Evolutionary conservation across 331 rosid species (phyloP).

Genomic region (Cydonia oblonga): DNA sequence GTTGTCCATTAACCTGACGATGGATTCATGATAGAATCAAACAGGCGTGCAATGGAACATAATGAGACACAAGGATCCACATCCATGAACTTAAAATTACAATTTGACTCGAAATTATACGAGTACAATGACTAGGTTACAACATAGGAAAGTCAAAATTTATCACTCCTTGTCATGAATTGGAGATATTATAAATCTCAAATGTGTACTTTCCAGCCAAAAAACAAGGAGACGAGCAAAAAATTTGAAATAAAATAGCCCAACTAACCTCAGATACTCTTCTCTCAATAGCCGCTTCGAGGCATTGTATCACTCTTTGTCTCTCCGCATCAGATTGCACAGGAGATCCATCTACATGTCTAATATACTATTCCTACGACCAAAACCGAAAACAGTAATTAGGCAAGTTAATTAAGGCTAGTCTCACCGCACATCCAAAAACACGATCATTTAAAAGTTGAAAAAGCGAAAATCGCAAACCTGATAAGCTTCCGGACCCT

Average conservation of each 20-base stretch:
- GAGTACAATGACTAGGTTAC: not conserved
- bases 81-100: not conserved
- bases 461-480: constrained; percentile 23
- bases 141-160: not conserved
- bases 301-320: constrained; percentile 83
- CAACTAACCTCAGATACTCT: constrained; percentile 75
- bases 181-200: not conserved
- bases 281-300: constrained; percentile 93
- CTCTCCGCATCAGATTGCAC: constrained; percentile 96
- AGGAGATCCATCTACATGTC: constrained; percentile 89
- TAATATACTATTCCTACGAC: constrained; percentile 73
- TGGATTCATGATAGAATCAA: not conserved
- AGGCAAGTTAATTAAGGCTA: constrained; percentile 6
- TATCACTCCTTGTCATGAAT: not conserved
- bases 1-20: not conserved
- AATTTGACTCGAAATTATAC: not conserved
- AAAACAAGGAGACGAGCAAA: not conserved
- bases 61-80: not conserved
- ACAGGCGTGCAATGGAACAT: constrained; percentile 5
- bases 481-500: constrained; percentile 90
- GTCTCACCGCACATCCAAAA: not conserved
- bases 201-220: not conserved
- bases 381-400: constrained; percentile 4
- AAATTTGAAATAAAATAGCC: not conserved
- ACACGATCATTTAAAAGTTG: not conserved